phyloP scores from a whole-genome alignment of 306 rosid species.

The Cercis canadensis region DNA sequence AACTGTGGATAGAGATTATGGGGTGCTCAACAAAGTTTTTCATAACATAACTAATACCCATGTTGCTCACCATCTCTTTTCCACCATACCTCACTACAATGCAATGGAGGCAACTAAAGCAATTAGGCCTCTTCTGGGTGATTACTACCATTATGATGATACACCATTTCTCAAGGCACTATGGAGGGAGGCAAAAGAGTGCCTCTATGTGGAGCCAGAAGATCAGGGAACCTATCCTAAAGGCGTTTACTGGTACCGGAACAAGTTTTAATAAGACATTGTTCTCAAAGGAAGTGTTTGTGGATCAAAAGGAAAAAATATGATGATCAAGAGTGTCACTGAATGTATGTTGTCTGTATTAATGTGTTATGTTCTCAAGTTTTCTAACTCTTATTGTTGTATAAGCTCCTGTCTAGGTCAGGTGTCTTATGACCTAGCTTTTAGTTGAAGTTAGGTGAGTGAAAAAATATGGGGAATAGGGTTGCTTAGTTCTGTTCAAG shows the following conservation, averaged over 20 bases:
- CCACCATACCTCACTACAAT: conserved; percentile 56
- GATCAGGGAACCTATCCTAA: conserved; percentile 36
- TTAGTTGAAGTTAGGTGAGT: no score
- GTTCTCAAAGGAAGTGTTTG: no score
- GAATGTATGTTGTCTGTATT: no score
- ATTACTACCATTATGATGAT: conserved; percentile 45
- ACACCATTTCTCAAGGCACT: conserved; percentile 53
- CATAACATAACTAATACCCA: conserved; percentile 56
- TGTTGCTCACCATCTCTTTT: conserved; percentile 57
- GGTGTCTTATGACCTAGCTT: no score
- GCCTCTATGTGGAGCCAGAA: conserved; percentile 53
- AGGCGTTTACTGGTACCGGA: conserved; percentile 56
- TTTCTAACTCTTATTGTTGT: no score
- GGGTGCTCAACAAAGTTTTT: conserved; percentile 49
- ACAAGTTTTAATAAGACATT: conserved; percentile 36
- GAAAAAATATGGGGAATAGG: no score
- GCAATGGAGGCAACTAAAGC: conserved; percentile 61
- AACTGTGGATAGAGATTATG: conserved; percentile 58
- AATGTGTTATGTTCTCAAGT: no score
- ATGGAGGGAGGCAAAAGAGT: conserved; percentile 66
- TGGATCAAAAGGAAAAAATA: no score
- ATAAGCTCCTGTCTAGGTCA: no score
- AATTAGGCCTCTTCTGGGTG: conserved; percentile 33
- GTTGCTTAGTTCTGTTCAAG: no score
- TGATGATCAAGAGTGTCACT: no score